Conservation (phyloP, 257 asterid species). For the Salvia splendens region DNA sequence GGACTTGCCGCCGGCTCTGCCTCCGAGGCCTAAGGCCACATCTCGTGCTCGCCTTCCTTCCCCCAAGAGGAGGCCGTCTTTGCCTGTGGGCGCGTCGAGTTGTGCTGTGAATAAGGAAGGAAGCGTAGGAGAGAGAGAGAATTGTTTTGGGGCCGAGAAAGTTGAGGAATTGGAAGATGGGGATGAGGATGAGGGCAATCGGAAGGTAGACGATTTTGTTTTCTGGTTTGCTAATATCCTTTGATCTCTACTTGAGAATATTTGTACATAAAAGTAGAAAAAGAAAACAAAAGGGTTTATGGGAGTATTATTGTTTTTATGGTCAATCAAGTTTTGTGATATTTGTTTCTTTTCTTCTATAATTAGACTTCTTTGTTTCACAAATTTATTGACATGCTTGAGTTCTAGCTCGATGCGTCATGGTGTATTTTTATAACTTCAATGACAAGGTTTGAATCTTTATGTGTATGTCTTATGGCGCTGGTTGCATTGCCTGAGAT, state of each 20-base stretch:
- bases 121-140: conserved; percentile 34
- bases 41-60: conserved; percentile 74
- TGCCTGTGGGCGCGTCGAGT: conserved; percentile 35
- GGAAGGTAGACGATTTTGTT: conserved; percentile 53
- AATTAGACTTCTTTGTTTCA: conserved; percentile 27
- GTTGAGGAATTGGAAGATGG: too few species aligned
- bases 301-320: too few species aligned
- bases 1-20: conserved; percentile 84
- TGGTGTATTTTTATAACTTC: not conserved
- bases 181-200: conserved; percentile 53
- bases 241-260: not conserved
- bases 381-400: conserved; percentile 25
- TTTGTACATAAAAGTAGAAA: too few species aligned
- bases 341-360: not conserved
- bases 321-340: too few species aligned
- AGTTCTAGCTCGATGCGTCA: not conserved
- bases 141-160: too few species aligned
- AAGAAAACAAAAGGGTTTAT: not conserved
- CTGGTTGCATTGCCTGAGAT: not conserved
- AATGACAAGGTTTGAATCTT: conserved; percentile 21
- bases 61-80: conserved; percentile 41
- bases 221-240: conserved; percentile 7
- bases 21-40: conserved; percentile 68
- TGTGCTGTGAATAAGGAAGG: conserved; percentile 35
- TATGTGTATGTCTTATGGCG: not conserved